Base-by-base conservation (phyloP, 2,329 filamentous ascomycete species). In the Botrytis byssoidea region DNA sequence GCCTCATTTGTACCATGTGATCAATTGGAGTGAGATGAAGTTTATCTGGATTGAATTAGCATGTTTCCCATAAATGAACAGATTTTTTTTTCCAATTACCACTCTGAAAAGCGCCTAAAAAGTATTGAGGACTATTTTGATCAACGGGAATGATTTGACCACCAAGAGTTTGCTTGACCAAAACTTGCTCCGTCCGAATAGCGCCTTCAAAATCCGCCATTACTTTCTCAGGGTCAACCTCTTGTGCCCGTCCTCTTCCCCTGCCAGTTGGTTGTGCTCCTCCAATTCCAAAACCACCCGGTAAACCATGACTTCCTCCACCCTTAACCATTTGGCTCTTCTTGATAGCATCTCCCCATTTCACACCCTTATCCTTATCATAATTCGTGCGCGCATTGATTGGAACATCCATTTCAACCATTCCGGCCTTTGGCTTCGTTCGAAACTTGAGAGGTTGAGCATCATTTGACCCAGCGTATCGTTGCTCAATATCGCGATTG, bases 401-500 rank as follows among this genome's bases (percentile, higher is more conserved):
- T 7, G 94, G 93, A n/a, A 98, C 88, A 82, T 99, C 96, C 70
- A 98, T 86, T 83, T 99, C 96, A 73, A 98, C 86, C 84, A 98
- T 93, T 73, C 95, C 95, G 0, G 93, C 89, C 73, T 88, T 85
- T 22, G 91, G 88, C 85, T 98, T 99, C 81, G 97, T 85, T 77
- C 95, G 93, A 79, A 98, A 85, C 78, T 92, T 90, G 25, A 89
- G 85, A 18, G 95, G 92, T 72, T 87, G 85, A 44, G 88, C 85
- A 25, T 84, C 83, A 70, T 84, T 83, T 20, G 83, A 81, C 35
- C 88, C 86, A 72, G 88, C 88, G 83, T 92, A 92, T 9, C 88
- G 86, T 70, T 82, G 78, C 71, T 81, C 82, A 76, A 91, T 87
- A 59, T 88, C 85, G 76, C 93, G 92, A 83, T 95, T 95, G 40